Conservation (phyloP, 352 stramenopile species). For the Pseudoperonospora humuli region DNA sequence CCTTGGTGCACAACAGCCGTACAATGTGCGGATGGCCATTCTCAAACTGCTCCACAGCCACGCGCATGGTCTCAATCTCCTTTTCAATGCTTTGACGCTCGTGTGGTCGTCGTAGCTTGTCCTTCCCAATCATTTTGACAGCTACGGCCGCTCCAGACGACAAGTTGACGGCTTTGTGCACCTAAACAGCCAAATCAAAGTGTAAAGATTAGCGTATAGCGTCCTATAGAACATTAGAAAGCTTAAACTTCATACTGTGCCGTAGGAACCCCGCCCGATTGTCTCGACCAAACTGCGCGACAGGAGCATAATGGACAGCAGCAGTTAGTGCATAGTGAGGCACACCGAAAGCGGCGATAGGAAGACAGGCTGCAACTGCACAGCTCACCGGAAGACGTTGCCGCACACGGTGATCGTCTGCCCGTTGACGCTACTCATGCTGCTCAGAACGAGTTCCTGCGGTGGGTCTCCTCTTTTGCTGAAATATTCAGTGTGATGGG, state of each 20-base stretch:
- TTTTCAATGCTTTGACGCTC: slow-evolving; percentile 79
- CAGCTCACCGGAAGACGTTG: slow-evolving; percentile 67
- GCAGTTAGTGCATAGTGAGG: neutral
- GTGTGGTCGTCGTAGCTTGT: slow-evolving; percentile 59
- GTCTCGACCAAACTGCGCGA: slow-evolving; percentile 61
- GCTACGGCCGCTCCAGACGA: slow-evolving; percentile 66
- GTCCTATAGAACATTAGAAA: neutral
- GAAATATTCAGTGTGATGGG: slow-evolving; percentile 12
- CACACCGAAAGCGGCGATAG: neutral
- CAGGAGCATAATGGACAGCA: neutral
- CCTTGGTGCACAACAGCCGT: slow-evolving; percentile 69
- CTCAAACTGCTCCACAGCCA: slow-evolving; percentile 78
- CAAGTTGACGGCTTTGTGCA: slow-evolving; percentile 81
- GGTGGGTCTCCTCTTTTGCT: slow-evolving; percentile 13
- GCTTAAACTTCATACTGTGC: slow-evolving; percentile 35
- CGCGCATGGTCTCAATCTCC: slow-evolving; percentile 81
- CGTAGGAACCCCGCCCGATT: slow-evolving; percentile 74
- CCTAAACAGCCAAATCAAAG: slow-evolving; percentile 20
- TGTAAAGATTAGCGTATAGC: neutral
- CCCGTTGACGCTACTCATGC: slow-evolving; percentile 54
- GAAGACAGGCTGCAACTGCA: neutral
- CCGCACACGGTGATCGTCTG: slow-evolving; percentile 75
- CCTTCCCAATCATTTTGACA: slow-evolving; percentile 76
- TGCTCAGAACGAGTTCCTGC: neutral
- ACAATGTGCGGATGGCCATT: slow-evolving; percentile 83